Evolutionary conservation across 164 flowering plant species (phyloP), one percentile per base, ranked within the genome.

Genomic region (Piper longum): DNA sequence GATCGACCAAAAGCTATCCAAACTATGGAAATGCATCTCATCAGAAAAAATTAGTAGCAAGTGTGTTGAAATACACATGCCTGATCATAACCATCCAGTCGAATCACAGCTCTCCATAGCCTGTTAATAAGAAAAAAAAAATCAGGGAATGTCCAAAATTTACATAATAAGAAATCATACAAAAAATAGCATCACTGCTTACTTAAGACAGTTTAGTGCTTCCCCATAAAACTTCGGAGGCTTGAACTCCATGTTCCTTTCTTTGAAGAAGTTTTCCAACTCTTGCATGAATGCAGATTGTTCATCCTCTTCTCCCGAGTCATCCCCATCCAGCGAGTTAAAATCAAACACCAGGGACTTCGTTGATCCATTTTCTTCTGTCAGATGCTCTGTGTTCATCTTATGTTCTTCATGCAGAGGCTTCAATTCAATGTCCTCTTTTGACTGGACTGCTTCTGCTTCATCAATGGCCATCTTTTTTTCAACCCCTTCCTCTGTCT

Each of bases 81-180:
- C 90, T 80, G 78, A 45, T 92, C 98, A 70, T 92, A 89, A 68
- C 98, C 98, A 61, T 96, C 98, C 77, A 92, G 76, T 73, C 78
- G 80, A 63, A 74, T 82, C 60, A 92, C 98, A 55, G 88, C 79
- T 78, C 96, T 84, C 91, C 93, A 92, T 54, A 92, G 77, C 89
- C 98, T 92, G 39, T 58, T 16, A 17, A 66, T 5, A 18, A 60
- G 12, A 54, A 51, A 14, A 66, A 5, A 56, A 69, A 13, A 59
- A 58, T 67, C 62, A 77, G 62, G 26, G 11, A 36, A 60, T 11
- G 59, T 18, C 54, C 18, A 54, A 51, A 41, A 4, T 41, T 42
- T 59, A 54, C 16, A 57, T 5, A 17, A 9, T 39, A 3, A 40
- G 26, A 19, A 26, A 9, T 43, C 16, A 8, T 19, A 26, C 36